Evolutionary conservation across 192 early-diverging fungal genomes (phyloP).

Genomic region (Mortierella alpina): DNA sequence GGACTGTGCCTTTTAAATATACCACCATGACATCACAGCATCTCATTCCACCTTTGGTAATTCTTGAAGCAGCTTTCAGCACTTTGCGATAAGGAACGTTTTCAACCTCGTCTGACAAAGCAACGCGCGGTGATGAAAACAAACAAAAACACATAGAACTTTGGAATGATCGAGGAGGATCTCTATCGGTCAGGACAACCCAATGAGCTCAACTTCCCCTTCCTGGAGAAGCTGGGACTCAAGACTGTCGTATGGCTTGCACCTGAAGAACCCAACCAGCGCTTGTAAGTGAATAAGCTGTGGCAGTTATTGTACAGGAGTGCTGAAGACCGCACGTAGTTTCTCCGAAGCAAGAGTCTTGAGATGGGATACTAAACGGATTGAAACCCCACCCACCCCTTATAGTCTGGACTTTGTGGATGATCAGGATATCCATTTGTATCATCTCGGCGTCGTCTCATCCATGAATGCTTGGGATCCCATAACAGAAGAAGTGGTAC

Average conservation of each 20-base stretch:
- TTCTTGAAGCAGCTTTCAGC: neutral
- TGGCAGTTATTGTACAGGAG: too few relatives aligned
- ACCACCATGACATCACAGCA: slow-evolving; percentile 74
- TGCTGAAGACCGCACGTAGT: neutral
- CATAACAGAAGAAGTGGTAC: slow-evolving; percentile 96
- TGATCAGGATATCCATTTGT: slow-evolving; percentile 95
- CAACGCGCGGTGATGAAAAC: too few relatives aligned
- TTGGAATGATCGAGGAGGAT: slow-evolving; percentile 97
- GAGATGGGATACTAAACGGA: neutral
- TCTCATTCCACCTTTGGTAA: slow-evolving; percentile 81
- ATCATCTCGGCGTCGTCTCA: slow-evolving; percentile 89
- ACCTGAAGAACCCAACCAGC: slow-evolving; percentile 95
- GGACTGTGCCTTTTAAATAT: slow-evolving; percentile 1
- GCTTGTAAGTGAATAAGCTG: slow-evolving; percentile 71
- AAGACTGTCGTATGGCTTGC: slow-evolving; percentile 96
- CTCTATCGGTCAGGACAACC: slow-evolving; percentile 97
- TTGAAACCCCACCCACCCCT: neutral
- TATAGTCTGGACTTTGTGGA: slow-evolving; percentile 93
- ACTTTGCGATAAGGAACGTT: neutral
- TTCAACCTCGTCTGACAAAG: neutral
- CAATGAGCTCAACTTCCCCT: slow-evolving; percentile 99
- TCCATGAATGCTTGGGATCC: slow-evolving; percentile 96
- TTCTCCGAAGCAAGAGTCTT: too few relatives aligned
- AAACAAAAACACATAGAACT: slow-evolving; percentile 72
- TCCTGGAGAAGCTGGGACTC: slow-evolving; percentile 95